Base-by-base conservation (phyloP, 805 yeast genomes). In the Candida tibetensis region DNA sequence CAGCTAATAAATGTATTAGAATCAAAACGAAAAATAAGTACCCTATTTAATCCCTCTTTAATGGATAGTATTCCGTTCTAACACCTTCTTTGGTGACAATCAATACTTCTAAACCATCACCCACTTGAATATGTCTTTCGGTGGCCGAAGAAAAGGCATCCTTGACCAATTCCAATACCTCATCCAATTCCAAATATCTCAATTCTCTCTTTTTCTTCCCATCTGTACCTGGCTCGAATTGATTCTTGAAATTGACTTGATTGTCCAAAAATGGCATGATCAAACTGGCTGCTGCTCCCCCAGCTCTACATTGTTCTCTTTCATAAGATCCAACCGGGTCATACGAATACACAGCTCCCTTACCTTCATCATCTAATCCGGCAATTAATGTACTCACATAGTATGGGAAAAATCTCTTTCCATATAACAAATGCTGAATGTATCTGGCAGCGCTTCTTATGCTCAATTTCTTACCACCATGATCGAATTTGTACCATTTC, bases 321-420 rank as follows among this genome's bases (percentile, higher is more conserved):
- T 93, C 98, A 60, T 93, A 93, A 2, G 96, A 88, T 3, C 99
- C 99, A 41, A 93, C 96, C 1, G 98, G 98, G 60, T 93, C 99
- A 61, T 87, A 93, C 10, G 98, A 90, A 62, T 86, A 93, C 26
- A 93, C 87, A 2, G 96, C 88, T 28, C 99, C 99, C 52, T 82
- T 82, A 9, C 99, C 99, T 41, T 83, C 81, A 37, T 79, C 84
- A 57, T 89, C 97, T 47, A 93, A 72, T 14, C 99, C 99, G 3
- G 96, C 96, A 53, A 93, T 74, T 52, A 93, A 82, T 4, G 98
- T 93, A 60, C 89, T 89, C 22, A 90, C 97, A 58, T 93, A 93
- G 70, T 87, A 93, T 16, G 99, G 99, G 79, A 93, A 93, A 53
- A 93, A 83, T 57, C 99, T 79, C 64, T 93, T 89, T 27, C 95